Conservation (phyloP, 345 rosid species). For the Eucalyptus microcorys region DNA sequence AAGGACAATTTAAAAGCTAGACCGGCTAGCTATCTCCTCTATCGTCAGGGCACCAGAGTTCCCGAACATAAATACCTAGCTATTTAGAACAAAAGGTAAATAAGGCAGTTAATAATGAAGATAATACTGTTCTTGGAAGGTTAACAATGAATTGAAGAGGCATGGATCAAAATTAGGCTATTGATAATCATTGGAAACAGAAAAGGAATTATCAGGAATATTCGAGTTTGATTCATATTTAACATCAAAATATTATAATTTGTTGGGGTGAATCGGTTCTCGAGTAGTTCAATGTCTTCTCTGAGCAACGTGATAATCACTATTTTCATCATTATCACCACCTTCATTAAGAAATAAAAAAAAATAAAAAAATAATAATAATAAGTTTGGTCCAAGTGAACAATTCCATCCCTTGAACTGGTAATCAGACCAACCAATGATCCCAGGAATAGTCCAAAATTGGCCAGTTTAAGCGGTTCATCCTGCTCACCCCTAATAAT, state of each 20-base stretch:
- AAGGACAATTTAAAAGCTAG: neutral
- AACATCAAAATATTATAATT: neutral
- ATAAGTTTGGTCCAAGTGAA: fast-evolving
- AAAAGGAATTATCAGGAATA: neutral
- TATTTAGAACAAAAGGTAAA: neutral
- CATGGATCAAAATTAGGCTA: neutral
- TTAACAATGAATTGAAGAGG: neutral
- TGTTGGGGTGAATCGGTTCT: neutral
- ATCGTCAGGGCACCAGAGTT: neutral
- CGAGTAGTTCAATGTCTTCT: fast-evolving
- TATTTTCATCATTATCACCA: fast-evolving
- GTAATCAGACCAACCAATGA: fast-evolving
- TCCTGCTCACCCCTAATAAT: neutral
- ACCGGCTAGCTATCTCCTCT: neutral
- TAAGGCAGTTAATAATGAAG: neutral
- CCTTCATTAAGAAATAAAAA: too few species aligned
- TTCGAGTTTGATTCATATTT: neutral
- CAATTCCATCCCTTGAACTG: fast-evolving
- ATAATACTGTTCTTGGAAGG: neutral
- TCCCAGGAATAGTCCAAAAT: fast-evolving
- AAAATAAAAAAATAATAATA: too few species aligned
- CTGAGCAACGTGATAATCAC: neutral
- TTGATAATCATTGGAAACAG: neutral
- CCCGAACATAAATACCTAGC: neutral
- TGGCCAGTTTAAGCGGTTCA: fast-evolving